Conservation (phyloP, 2,329 filamentous ascomycete species). For the Graphilbum fragrans region DNA sequence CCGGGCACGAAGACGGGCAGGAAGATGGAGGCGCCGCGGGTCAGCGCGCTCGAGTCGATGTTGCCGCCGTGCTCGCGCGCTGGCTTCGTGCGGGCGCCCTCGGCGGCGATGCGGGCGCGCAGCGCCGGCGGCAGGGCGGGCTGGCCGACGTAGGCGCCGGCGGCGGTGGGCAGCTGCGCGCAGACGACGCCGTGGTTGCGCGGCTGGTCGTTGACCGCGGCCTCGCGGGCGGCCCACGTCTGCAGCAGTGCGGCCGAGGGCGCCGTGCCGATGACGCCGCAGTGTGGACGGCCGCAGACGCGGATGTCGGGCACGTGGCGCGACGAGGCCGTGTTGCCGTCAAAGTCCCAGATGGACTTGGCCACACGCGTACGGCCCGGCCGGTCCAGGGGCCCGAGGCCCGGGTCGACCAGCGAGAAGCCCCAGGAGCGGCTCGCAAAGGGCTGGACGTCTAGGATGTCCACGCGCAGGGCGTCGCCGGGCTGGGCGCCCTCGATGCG, state of each 20-base stretch:
- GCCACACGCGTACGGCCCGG: constrained; percentile 30
- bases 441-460: constrained; percentile 31
- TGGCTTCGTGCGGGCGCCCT: neutral
- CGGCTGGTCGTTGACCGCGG: neutral
- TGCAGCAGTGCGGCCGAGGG: constrained; percentile 12
- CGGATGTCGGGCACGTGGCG: constrained; percentile 30
- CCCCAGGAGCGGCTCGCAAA: constrained; percentile 26
- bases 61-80: constrained; percentile 29
- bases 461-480: constrained; percentile 38
- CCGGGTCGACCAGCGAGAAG: constrained; percentile 38
- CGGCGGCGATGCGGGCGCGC: neutral
- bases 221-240: neutral
- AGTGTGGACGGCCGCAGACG: constrained; percentile 36
- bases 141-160: constrained; percentile 17
- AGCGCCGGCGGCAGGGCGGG: constrained; percentile 31
- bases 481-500: constrained; percentile 34
- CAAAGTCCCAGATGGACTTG: constrained; percentile 34
- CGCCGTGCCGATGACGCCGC: constrained; percentile 39
- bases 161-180: constrained; percentile 26
- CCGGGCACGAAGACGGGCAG: constrained; percentile 35
- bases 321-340: constrained; percentile 9
- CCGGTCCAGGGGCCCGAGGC: constrained; percentile 35
- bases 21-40: constrained; percentile 31
- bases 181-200: constrained; percentile 15
- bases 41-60: constrained; percentile 38